Conservation (phyloP, 495 filamentous ascomycete species). For the Trichoderma gamsii region DNA sequence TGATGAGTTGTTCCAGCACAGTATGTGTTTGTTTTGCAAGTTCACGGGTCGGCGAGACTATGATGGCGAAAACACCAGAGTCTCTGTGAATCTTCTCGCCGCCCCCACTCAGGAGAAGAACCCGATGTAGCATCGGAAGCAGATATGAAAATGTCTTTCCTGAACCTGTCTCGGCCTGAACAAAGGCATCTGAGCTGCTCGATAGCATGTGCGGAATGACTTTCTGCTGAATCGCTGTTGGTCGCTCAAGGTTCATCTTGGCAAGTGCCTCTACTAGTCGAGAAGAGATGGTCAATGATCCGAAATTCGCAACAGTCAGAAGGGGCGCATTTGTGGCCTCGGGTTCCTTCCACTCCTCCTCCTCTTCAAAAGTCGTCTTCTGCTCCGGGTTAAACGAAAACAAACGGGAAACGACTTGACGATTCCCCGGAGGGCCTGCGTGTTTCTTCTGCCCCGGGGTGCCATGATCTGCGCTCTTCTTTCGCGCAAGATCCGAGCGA, state of each 20-base stretch:
- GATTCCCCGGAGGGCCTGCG: conserved; percentile 29
- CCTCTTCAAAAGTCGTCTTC: conserved; percentile 47
- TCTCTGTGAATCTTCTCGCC: conserved; percentile 60
- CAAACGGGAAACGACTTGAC: conserved; percentile 72
- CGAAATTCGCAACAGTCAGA: conserved; percentile 77
- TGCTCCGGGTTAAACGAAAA: conserved; percentile 81
- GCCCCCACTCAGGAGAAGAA: conserved; percentile 64
- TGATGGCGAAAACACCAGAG: conserved; percentile 86
- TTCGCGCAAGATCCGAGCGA: background rate
- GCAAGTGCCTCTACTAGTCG: conserved; percentile 75
- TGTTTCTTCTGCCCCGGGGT: conserved; percentile 15
- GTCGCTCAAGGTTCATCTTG: conserved; percentile 79
- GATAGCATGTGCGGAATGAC: conserved; percentile 62
- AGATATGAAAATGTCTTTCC: conserved; percentile 95
- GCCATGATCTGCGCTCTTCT: conserved; percentile 21
- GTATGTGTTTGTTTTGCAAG: conserved; percentile 85
- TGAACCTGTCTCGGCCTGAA: conserved; percentile 94
- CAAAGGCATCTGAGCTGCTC: conserved; percentile 83
- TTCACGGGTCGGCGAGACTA: conserved; percentile 88
- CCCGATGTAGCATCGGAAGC: conserved; percentile 80
- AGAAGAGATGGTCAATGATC: conserved; percentile 68
- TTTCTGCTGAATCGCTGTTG: conserved; percentile 89
- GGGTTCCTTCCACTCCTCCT: conserved; percentile 39
- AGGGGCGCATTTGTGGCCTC: conserved; percentile 94
- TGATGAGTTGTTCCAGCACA: conserved; percentile 74